Conservation (phyloP, 371 early-diverging fungal genomes). For the Edhazardia aedis region DNA sequence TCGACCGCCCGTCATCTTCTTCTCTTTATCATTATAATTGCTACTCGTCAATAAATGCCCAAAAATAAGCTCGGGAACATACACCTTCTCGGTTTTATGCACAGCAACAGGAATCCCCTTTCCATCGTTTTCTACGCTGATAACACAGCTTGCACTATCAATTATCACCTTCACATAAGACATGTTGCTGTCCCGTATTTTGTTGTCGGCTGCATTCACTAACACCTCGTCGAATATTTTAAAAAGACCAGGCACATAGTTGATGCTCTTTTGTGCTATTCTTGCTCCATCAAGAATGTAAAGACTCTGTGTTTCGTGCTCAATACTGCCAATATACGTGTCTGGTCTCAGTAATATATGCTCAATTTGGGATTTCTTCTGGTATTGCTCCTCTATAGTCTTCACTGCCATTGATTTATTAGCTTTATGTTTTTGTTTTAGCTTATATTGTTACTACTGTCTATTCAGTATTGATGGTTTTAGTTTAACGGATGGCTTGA, state of each 20-base stretch:
- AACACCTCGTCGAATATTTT: slow-evolving; percentile 98
- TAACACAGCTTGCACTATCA: slow-evolving; percentile 55
- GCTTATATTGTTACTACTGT: too few species aligned
- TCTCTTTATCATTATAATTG: slow-evolving; percentile 89
- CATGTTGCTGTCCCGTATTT: slow-evolving; percentile 76
- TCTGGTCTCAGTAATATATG: slow-evolving; percentile 92
- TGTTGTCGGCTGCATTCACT: slow-evolving; percentile 62
- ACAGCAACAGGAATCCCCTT: slow-evolving; percentile 83
- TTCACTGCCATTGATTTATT: too few species aligned
- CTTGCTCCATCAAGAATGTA: slow-evolving; percentile 53
- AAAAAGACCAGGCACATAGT: slow-evolving; percentile 81
- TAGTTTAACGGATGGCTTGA: too few species aligned
- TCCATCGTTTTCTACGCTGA: slow-evolving; percentile 84
- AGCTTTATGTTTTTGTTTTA: too few species aligned
- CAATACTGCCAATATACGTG: slow-evolving; percentile 89
- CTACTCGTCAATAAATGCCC: slow-evolving; percentile 89
- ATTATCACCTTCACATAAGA: slow-evolving; percentile 68
- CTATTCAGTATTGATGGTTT: too few species aligned
- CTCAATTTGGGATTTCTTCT: slow-evolving; percentile 88
- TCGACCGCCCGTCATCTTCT: slow-evolving; percentile 90
- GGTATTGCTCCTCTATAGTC: slow-evolving; percentile 74
- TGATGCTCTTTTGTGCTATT: slow-evolving; percentile 44
- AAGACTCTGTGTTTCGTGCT: slow-evolving; percentile 58
- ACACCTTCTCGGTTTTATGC: slow-evolving; percentile 71
- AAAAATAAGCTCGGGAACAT: slow-evolving; percentile 95